phyloP scores from a whole-genome alignment of 805 yeast species.

The Millerozyma miso region DNA sequence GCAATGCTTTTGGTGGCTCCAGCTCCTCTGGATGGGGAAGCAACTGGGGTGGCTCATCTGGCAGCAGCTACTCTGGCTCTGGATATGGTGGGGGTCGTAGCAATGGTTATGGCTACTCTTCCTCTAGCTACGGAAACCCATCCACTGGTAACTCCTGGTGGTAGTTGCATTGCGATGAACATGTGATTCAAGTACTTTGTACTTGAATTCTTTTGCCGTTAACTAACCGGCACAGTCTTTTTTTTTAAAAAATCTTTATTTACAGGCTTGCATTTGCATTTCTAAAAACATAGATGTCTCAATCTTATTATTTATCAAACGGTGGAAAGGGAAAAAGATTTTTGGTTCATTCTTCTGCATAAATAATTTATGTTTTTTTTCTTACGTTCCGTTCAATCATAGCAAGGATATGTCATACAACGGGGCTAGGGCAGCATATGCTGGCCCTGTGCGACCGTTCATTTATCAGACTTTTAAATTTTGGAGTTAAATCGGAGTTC shows the following conservation, averaged over 20 bases:
- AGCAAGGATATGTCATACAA: constrained; percentile 2
- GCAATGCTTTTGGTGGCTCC: constrained; percentile 34
- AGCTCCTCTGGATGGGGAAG: constrained; percentile 10
- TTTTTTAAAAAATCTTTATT: constrained; percentile 6
- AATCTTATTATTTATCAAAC: constrained; percentile 16
- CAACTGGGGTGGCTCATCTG: constrained; percentile 18
- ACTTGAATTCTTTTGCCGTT: constrained; percentile 13
- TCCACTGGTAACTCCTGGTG: constrained; percentile 38
- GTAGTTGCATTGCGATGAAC: constrained; percentile 16
- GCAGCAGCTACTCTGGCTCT: constrained; percentile 11
- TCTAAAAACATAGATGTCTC: constrained; percentile 21
- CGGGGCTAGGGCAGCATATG: neutral
- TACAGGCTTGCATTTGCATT: constrained; percentile 12
- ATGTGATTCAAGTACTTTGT: neutral
- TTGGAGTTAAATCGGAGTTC: constrained; percentile 5
- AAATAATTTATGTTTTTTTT: constrained; percentile 20
- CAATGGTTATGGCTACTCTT: constrained; percentile 12
- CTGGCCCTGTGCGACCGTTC: neutral
- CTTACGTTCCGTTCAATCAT: constrained; percentile 5
- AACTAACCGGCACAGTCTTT: constrained; percentile 9
- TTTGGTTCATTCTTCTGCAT: constrained; percentile 17
- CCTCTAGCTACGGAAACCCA: constrained; percentile 34
- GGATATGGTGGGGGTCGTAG: constrained; percentile 10
- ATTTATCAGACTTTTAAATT: constrained; percentile 4
- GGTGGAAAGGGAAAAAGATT: constrained; percentile 18